phyloP scores from a whole-genome alignment of 2,329 filamentous ascomycete species.

The Camillea tinctor region DNA sequence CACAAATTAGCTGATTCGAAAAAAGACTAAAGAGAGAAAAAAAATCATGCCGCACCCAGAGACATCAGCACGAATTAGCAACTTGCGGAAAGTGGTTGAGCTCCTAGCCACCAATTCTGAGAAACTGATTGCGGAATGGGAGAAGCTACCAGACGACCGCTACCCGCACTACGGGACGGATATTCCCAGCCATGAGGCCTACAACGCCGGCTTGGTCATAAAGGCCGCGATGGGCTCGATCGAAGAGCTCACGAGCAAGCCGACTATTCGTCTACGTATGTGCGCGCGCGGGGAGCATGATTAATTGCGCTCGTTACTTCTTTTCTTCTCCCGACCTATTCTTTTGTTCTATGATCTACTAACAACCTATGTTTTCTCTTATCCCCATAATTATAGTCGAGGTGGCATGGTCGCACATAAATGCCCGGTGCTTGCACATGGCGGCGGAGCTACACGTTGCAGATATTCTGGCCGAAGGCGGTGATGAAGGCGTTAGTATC shows the following conservation, averaged over 20 bases:
- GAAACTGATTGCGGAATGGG: conserved; percentile 19
- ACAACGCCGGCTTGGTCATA: conserved; percentile 15
- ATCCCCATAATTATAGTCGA: conserved; percentile 6
- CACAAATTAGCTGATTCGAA: too few species aligned
- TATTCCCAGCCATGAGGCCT: conserved; percentile 16
- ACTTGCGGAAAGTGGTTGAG: conserved; percentile 15
- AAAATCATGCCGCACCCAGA: not conserved
- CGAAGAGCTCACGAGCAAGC: conserved; percentile 20
- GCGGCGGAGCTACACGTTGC: conserved; percentile 19
- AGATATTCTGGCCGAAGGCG: conserved; percentile 9
- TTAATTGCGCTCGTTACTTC: too few species aligned
- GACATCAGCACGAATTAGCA: not conserved
- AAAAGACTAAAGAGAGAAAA: not conserved
- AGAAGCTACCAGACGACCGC: conserved; percentile 11
- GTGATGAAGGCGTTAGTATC: conserved; percentile 12
- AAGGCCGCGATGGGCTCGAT: conserved; percentile 19
- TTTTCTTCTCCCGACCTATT: not conserved
- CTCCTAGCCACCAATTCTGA: conserved; percentile 16
- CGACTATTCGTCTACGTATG: conserved; percentile 13
- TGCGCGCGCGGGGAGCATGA: not conserved
- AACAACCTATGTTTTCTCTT: not conserved
- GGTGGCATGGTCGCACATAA: conserved; percentile 17
- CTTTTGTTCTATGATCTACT: not conserved
- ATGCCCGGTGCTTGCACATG: conserved; percentile 19
- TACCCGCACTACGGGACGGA: conserved; percentile 9